Evolutionary conservation across 768 basidiomycete species (phyloP), one percentile per base, ranked within the genome.

Genomic region (Pleurotus sapidus): DNA sequence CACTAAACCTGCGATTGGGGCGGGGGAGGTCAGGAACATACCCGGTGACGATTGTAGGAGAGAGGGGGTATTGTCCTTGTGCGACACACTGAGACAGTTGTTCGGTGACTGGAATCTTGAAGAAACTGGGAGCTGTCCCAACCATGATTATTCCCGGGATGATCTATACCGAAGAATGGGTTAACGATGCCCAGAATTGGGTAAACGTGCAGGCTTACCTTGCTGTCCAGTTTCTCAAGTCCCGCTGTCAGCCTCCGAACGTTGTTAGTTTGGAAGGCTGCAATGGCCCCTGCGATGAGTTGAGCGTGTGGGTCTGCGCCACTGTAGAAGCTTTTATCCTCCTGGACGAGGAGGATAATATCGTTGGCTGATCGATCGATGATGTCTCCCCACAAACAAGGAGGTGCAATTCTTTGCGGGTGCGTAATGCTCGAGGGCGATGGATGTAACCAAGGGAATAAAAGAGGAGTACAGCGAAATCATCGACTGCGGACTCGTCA

Each of bases 381-480:
- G 38, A 77, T 59, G 5, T 30, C 60, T 70, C 63, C 5, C 71
- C 66, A 42, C 71, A 72, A 11, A 71, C 66, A 12, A 64, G 25
- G 7, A 75, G 59, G 0, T 55, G 62, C 2, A 75, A 55, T 27
- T 66, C 60, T 30, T 62, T 63, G 7, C 67, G 55, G 4, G 66
- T 67, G 27, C 63, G 54, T 3, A 58, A 45, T 9, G 59, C 51
- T 20, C 63, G 58, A 17, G 24, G 37, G 8, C 49, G 38, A 23
- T 45, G 24, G 17, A 34, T 49, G 53, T 67, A 70, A 2, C 60
- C 65, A 6, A 68, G 49, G 15, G 54, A 6, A 0, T 37, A 11
- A 42, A 72, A 62, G 17, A 75, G 64, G 25, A 42, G 30, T 15
- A 68, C 63, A 0, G 66, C 61, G 63, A 73, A 74, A 55, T 72